Evolutionary conservation across 805 yeast species (phyloP), one percentile per base, ranked within the genome.

Genomic region (Cyberlindnera euphorbiae): DNA sequence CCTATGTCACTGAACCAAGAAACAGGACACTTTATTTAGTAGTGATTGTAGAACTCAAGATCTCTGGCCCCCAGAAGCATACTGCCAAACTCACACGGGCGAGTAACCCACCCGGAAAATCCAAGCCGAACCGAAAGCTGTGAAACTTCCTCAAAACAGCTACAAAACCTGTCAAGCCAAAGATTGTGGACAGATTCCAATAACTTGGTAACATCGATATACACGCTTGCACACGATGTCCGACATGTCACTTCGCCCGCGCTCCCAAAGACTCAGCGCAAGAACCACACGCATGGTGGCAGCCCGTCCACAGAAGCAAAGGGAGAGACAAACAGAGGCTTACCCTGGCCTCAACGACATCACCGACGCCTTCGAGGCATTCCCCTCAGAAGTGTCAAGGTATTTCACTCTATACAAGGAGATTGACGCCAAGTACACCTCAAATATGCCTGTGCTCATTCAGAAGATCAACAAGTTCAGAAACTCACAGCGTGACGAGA

Each of bases 261-360:
- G 60, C 44, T 56, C 62, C 10, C 63, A 56, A 38, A 51, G 66
- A 24, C 49, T 58, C 16, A 38, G 42, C 17, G 44, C 47, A 10
- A 35, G 43, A n/a, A 41, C 29, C 17, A 13, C 36, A 12, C 33
- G 36, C 24, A 28, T 32, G 28, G 35, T 37, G 24, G 24, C 25
- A 14, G 21, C 33, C 23, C 50, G 52, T 17, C 10, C 36, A 5
- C 34, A 33, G 13, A 47, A 44, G 52, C 32, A 40, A 12, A 46
- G 9, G 22, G 22, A 37, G 10, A 31, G 36, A 8, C 42, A 40
- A 38, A 52, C 49, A 36, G 77, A 76, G 50, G 53, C 73, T 34
- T 79, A 72, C 46, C 95, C 96, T 0, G 97, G 97, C 1, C 66
- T 93, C 36, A 90, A 89, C 62, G 98, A 93, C 58, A 75, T 93